Conservation (phyloP, 73 alveolate species). For the Tetrahymena malaccensis region DNA sequence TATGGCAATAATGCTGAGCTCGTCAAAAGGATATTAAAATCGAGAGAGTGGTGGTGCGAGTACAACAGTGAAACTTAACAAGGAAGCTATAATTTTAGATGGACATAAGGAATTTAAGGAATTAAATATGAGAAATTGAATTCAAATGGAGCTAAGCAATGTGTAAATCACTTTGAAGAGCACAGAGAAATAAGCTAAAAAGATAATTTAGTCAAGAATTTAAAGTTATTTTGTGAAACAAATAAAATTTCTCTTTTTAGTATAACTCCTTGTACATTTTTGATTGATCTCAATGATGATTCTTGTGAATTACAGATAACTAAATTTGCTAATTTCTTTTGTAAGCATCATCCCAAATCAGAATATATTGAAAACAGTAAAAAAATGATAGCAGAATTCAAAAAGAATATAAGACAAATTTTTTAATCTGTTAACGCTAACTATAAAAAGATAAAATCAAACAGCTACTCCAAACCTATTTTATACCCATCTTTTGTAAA, state of each 20-base stretch:
- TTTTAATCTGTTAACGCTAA: not conserved
- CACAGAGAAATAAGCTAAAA: slow-evolving; percentile 27
- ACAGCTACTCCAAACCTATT: not conserved
- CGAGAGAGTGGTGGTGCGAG: slow-evolving; percentile 28
- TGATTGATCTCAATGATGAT: slow-evolving; percentile 18
- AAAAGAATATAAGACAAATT: not conserved
- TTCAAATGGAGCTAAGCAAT: not conserved
- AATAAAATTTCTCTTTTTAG: not conserved
- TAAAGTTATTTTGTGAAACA: slow-evolving; percentile 26
- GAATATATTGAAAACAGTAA: not conserved
- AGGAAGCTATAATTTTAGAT: slow-evolving; percentile 2
- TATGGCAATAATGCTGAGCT: slow-evolving; percentile 26
- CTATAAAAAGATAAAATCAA: not conserved
- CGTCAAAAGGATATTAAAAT: slow-evolving; percentile 8
- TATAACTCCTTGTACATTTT: slow-evolving; percentile 20
- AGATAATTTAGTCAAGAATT: slow-evolving; percentile 1
- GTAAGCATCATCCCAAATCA: not conserved
- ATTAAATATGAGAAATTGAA: slow-evolving; percentile 15
- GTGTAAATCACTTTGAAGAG: slow-evolving; percentile 31
- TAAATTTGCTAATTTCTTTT: slow-evolving; percentile 7
- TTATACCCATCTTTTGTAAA: not conserved
- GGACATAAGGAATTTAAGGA: slow-evolving; percentile 14
- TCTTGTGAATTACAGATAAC: not conserved
- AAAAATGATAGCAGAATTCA: not conserved
- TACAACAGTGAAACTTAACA: not conserved